Evolutionary conservation across 805 yeast genomes (phyloP), one percentile per base, ranked within the genome.

Genomic region (Candida fluviatilis): DNA sequence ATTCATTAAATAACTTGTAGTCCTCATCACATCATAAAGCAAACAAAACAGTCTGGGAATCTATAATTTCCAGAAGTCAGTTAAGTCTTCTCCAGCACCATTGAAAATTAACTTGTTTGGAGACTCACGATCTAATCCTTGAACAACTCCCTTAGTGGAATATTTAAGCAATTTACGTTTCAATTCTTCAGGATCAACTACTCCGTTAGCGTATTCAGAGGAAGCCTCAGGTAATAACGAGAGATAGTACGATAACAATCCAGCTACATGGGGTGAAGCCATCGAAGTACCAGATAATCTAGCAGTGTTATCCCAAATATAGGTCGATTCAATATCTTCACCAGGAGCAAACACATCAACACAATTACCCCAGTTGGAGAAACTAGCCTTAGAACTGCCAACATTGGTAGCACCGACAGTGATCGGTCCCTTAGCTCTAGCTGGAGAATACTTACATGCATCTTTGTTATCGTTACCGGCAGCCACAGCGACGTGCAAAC

Each of bases 381-480:
- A 73, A 55, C 66, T 64, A 14, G 79, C 78, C 42, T 70, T 63
- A 36, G 65, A 61, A 42, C 71, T 75, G 26, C 58, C 49, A 36
- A 61, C 57, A 36, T 72, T 66, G 25, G 71, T 58, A 34, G 76
- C 76, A 43, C 76, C 76, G 18, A 71, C 79, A 19, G 76, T 73
- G 46, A 73, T 64, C 56, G 71, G 77, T 46, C 64, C 60, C 42
- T 62, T 70, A n/a, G 81, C 80, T 39, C 72, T 64, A 12, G 81
- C 80, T 21, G 82, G 82, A 13, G 81, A 76, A 41, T 65, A 64
- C 46, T 69, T 63, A 58, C 80, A 76, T 12, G 81, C 81, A 47
- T 76, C 80, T 35, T 72, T 73, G 54, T 75, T 70, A 51, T 75
- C 80, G 55, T 76, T 76, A 55, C 82, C 81, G 24, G 82, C 82